A percentile compares a stretch with the other conserved stretches of the same genome.
Conservation (phyloP, 352 stramenopile genomes). For the Globisporangium apiculatum region DNA sequence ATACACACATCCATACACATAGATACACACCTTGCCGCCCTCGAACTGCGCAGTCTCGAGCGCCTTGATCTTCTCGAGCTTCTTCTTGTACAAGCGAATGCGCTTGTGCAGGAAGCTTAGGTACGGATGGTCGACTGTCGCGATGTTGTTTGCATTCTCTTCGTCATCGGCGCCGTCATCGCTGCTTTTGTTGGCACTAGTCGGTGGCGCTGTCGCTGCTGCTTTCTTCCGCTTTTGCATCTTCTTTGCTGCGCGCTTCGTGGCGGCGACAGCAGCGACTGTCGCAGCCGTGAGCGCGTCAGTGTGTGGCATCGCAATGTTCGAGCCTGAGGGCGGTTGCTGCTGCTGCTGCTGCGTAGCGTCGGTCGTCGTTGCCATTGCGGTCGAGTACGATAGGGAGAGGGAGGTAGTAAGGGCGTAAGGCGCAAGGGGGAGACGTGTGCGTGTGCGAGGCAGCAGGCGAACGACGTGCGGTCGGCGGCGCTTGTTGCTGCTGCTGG, state of each 20-base stretch:
- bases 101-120: conserved; percentile 79
- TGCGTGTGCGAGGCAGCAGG: neutral
- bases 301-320: neutral
- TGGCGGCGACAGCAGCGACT: neutral
- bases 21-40: conserved; percentile 37
- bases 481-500: neutral
- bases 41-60: conserved; percentile 36
- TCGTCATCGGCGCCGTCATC: conserved; percentile 23
- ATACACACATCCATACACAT: neutral
- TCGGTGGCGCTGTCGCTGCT: neutral
- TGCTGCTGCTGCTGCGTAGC: neutral
- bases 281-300: neutral
- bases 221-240: conserved; percentile 14
- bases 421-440: neutral
- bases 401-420: neutral
- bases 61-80: conserved; percentile 78
- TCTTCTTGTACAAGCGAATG: conserved; percentile 77
- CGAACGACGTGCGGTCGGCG: neutral
- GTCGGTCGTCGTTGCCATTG: neutral
- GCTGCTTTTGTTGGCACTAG: conserved; percentile 4
- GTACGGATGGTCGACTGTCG: conserved; percentile 67
- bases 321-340: neutral
- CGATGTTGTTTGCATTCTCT: conserved; percentile 23
- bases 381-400: neutral
- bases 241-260: conserved; percentile 28